phyloP scores from a whole-genome alignment of 106 monocot genomes.

The Allium sativum region DNA sequence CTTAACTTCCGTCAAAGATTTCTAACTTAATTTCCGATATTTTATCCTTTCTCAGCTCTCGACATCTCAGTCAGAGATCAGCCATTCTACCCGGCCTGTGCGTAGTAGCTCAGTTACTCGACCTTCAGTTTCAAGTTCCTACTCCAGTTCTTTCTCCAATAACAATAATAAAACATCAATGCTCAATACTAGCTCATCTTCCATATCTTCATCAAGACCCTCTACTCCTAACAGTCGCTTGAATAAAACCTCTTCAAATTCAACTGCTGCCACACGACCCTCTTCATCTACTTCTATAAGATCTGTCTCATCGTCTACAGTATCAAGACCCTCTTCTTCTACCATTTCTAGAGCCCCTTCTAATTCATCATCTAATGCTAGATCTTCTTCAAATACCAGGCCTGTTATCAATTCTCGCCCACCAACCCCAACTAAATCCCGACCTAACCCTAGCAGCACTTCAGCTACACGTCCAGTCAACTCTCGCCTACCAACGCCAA shows the following conservation, averaged over 20 bases:
- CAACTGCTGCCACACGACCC: slow-evolving; percentile 11
- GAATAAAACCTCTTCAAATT: slow-evolving; percentile 24
- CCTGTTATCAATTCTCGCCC: slow-evolving; percentile 5
- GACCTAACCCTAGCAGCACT: slow-evolving; percentile 9
- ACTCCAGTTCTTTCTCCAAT: slow-evolving; percentile 27
- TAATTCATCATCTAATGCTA: slow-evolving; percentile 38
- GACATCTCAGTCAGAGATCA: slow-evolving; percentile 31
- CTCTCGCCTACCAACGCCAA: slow-evolving; percentile 31
- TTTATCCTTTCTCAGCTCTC: slow-evolving; percentile 25
- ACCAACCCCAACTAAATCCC: slow-evolving; percentile 17
- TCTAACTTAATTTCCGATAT: too few species aligned
- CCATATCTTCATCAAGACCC: slow-evolving; percentile 71
- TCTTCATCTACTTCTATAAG: slow-evolving; percentile 42
- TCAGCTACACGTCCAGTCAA: slow-evolving; percentile 18
- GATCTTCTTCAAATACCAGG: slow-evolving; percentile 27
- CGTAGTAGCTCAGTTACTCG: slow-evolving; percentile 58
- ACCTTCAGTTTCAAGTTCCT: slow-evolving; percentile 25
- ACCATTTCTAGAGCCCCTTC: slow-evolving; percentile 16
- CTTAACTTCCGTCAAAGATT: too few species aligned
- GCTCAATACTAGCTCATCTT: slow-evolving; percentile 55
- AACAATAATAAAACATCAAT: slow-evolving; percentile 32
- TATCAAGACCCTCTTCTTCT: slow-evolving; percentile 14
- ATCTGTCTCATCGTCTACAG: slow-evolving; percentile 53
- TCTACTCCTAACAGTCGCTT: slow-evolving; percentile 40
- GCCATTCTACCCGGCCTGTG: slow-evolving; percentile 23